Base-by-base conservation (phyloP, 805 yeast species). In the Danielia oregonensis region DNA sequence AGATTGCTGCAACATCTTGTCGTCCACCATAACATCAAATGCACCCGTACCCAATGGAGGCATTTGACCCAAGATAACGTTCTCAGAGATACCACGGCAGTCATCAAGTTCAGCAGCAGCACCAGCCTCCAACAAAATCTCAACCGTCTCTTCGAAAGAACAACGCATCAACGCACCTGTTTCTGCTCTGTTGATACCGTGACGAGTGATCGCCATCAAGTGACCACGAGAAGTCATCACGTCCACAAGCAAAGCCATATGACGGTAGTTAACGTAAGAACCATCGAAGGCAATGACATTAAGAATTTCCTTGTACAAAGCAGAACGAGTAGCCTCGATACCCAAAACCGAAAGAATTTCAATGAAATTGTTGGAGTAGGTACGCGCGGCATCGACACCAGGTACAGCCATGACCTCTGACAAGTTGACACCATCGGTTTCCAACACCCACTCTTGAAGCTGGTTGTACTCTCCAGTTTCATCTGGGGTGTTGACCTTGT, bases 121-220 rank as follows among this genome's bases (percentile, higher is more conserved):
- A 61, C 96, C 98, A 13, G 99, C 99, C 56, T 93, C 98, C 51
- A 93, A 78, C 59, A 93, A 68, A 54, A 93, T 93, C 67, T 93
- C 99, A 26, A 93, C 99, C 6, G 99, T 93, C 64, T 93, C 99
- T 68, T 93, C 99, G 70, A 93, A 93, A 27, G 98, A 91, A 71
- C 97, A 93, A 66, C 99, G 80, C 99, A 93, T 93, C 57, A 93
- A 74, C 2, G 98, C 98, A 66, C 99, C 99, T 19, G 99, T 93
- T 48, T 93, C 96, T 24, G 95, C 85, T 68, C 99, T 82, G 65
- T 93, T 93, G 65, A 93, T 91, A 76, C 99, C 99, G 59, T 93
- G 98, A 76, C 99, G 94, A 28, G 97, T 91, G 54, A 93, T 89
- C 26, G 99, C 97, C 86, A 94, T 91, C 63, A 93, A 73, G 57